Evolutionary conservation across 768 basidiomycete species (phyloP).

Genomic region (Suillus tomentosus): DNA sequence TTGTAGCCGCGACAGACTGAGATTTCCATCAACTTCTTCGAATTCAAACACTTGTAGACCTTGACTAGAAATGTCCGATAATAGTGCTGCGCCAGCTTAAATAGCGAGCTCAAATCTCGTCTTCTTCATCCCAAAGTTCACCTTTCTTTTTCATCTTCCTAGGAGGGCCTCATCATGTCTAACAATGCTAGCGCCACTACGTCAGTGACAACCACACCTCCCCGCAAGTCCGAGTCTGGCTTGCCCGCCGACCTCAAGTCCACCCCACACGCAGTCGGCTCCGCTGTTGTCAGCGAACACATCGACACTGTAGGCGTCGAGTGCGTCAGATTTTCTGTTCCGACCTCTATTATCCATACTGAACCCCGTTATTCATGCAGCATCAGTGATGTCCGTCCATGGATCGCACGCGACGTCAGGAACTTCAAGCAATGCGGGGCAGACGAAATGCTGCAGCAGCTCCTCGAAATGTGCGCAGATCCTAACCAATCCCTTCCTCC

Average conservation of each 20-base stretch:
- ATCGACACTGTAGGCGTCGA: not conserved
- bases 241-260: not conserved
- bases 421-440: not conserved
- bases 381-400: not conserved
- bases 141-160: not conserved
- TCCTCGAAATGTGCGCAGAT: constrained; percentile 7
- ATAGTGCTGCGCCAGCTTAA: not conserved
- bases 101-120: not conserved
- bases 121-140: not conserved
- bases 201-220: not conserved
- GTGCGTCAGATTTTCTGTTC: not conserved
- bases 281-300: not conserved
- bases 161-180: not conserved
- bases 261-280: constrained; percentile 2
- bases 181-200: not conserved
- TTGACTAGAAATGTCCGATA: not conserved
- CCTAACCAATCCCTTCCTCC: not conserved
- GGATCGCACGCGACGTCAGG: constrained; percentile 1
- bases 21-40: not conserved
- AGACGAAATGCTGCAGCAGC: constrained; percentile 4
- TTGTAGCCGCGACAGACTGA: no score
- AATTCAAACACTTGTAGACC: not conserved
- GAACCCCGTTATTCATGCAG: not conserved
- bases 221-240: not conserved
- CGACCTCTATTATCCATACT: not conserved